phyloP scores from a whole-genome alignment of 2,329 filamentous ascomycete genomes.

The Pseudogymnoascus sp. region DNA sequence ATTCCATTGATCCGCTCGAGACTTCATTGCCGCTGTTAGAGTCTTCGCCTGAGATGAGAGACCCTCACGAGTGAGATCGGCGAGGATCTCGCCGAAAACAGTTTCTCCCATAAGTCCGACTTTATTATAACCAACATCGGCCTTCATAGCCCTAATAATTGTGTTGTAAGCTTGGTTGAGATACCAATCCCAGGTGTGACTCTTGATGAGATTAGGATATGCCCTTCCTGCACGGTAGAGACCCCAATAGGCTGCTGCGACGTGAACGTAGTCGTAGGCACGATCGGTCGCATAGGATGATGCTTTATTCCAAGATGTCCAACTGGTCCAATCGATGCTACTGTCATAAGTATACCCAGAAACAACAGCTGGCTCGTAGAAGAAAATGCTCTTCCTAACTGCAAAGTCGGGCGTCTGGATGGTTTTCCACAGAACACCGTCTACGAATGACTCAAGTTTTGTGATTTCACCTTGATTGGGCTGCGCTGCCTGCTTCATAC shows the following conservation, averaged over 20 bases:
- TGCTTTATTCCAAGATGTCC: constrained; percentile 45
- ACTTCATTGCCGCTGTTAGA: constrained; percentile 41
- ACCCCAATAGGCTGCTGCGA: constrained; percentile 48
- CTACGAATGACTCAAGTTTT: constrained; percentile 48
- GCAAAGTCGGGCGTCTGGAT: constrained; percentile 41
- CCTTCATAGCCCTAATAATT: constrained; percentile 32
- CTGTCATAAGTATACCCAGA: constrained; percentile 37
- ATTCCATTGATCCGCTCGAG: constrained; percentile 44
- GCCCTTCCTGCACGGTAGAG: constrained; percentile 47
- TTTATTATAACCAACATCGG: constrained; percentile 38
- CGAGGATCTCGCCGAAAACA: constrained; percentile 45
- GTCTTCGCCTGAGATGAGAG: constrained; percentile 32
- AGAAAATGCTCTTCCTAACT: constrained; percentile 51
- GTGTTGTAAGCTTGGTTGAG: constrained; percentile 47
- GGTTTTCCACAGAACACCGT: constrained; percentile 42
- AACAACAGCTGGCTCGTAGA: constrained; percentile 41
- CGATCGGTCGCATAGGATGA: constrained; percentile 41
- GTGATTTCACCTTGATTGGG: constrained; percentile 42
- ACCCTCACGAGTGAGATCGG: constrained; percentile 43
- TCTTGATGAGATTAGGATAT: constrained; percentile 38
- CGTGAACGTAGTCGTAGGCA: constrained; percentile 54
- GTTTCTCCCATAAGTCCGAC: constrained; percentile 55
- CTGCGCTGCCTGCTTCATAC: constrained; percentile 47
- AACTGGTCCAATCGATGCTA: constrained; percentile 40
- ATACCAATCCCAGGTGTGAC: constrained; percentile 47